These are phyloP conservation scores for Metschnikowia vanudenii DNA, from an alignment of 805 yeast genomes.

Conservation along the genomic window DNA sequence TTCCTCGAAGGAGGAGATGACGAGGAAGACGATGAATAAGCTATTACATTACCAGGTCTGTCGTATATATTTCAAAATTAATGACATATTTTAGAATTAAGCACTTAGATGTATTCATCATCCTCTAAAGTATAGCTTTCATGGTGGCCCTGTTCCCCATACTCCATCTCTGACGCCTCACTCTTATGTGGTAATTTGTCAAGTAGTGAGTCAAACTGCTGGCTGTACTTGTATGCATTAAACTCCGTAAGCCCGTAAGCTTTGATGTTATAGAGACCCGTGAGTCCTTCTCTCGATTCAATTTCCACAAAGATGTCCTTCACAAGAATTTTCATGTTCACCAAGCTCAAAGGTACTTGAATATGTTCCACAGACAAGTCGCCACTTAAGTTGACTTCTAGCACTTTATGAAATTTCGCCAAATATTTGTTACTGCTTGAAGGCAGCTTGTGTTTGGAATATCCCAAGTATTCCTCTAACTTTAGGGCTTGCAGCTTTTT, in stretches of 20 bases:
- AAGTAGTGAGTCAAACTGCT: slow-evolving; percentile 15
- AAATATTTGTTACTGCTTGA: slow-evolving; percentile 25
- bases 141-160: background rate
- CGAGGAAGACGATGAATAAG: slow-evolving; percentile 56
- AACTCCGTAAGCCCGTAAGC: slow-evolving; percentile 18
- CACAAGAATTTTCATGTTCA: slow-evolving; percentile 32
- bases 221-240: slow-evolving; percentile 9
- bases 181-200: slow-evolving; percentile 7
- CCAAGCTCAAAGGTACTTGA: slow-evolving; percentile 32
- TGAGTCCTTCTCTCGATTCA: slow-evolving; percentile 8
- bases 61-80: slow-evolving; percentile 1
- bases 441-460: slow-evolving; percentile 6
- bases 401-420: slow-evolving; percentile 31
- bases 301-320: slow-evolving; percentile 34
- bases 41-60: slow-evolving; percentile 2
- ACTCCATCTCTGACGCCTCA: background rate
- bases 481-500: slow-evolving; percentile 17
- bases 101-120: slow-evolving; percentile 5
- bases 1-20: slow-evolving; percentile 56
- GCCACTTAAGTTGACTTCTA: slow-evolving; percentile 21
- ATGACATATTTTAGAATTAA: background rate
- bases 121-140: slow-evolving; percentile 7
- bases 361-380: slow-evolving; percentile 25
- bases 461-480: slow-evolving; percentile 21
- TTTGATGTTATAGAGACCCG: slow-evolving; percentile 17